Base-by-base conservation (phyloP, 2,329 filamentous ascomycete genomes). In the Pestalotiopsis sp. region DNA sequence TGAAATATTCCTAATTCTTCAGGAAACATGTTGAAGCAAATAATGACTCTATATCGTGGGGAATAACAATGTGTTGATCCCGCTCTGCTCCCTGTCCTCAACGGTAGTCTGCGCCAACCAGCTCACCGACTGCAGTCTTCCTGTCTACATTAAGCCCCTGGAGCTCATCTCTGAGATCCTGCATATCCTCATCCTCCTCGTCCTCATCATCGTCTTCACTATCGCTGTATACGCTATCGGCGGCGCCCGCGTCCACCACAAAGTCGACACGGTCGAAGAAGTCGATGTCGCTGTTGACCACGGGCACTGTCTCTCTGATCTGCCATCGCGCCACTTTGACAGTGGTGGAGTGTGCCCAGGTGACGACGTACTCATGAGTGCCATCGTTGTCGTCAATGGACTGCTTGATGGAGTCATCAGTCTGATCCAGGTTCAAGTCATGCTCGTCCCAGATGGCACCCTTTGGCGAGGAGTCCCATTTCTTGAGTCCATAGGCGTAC, bases 401-500 rank as follows among this genome's bases (percentile, higher is more conserved):
- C 20, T 38, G 61, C 27, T 52, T 23, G 38, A 64, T 64, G 41
- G 31, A 36, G 6, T 64, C 61, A 12, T 23, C 36, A 20, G 13
- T 25, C 9, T 52, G 20, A 2, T 12, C 36, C 31, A 64, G 36
- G 13, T 64, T 38, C 12, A 64, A 38, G 61, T 27, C 39, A 11
- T 45, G 5, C 39, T 64, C 61, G 4, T 14, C 38, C 61, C 61
- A 64, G 20, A 23, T 52, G 31, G 39, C 6, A 11, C 36, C 61
- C 61, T 49, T 64, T 13, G 36, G 36, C 20, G 17, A 49, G 3
- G 38, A 38, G 27, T 49, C 61, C 61, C 61, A 64, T 27, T 64
- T 64, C 61, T 64, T 64, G 36, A 64, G 61, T 11, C 61, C 61
- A 64, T 64, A 49, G 1, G 61, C 61, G 39, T 64, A 64, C 61